phyloP scores from a whole-genome alignment of 768 basidiomycete genomes.

The Leccinum barrowsii region DNA sequence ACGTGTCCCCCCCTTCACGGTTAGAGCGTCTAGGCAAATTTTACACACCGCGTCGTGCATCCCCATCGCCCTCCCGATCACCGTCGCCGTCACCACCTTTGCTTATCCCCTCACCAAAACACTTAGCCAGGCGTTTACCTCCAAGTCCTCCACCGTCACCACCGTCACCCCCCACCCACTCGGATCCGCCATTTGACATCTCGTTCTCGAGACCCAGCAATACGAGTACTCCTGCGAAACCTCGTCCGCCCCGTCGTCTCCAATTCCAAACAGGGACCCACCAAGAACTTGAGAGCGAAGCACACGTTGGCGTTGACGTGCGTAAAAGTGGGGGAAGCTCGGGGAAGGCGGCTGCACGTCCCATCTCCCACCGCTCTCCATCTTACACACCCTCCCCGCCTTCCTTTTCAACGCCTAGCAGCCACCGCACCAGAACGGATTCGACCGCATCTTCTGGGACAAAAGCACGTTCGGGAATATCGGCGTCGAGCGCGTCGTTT shows the following conservation, averaged over 20 bases:
- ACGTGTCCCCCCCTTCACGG: background rate
- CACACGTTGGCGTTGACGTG: background rate
- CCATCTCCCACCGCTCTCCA: slow-evolving; percentile 4
- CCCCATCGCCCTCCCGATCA: background rate
- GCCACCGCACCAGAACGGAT: background rate
- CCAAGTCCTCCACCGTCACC: slow-evolving; percentile 6
- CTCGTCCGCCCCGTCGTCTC: slow-evolving; percentile 6
- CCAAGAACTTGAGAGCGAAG: background rate
- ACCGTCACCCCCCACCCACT: slow-evolving; percentile 1
- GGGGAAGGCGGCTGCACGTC: background rate
- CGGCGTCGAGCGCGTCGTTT: background rate
- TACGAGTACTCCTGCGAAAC: slow-evolving; percentile 28
- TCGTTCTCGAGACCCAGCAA: slow-evolving; percentile 25
- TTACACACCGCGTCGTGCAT: background rate
- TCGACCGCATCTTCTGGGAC: background rate
- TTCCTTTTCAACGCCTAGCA: slow-evolving; percentile 7
- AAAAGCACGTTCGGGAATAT: background rate
- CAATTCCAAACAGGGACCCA: background rate
- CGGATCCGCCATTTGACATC: slow-evolving; percentile 21
- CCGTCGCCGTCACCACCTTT: background rate
- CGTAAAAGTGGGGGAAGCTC: background rate
- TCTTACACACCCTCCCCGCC: slow-evolving; percentile 20
- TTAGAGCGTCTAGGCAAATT: background rate
- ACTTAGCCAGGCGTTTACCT: background rate
- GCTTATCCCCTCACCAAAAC: background rate